A percentile compares a stretch with the other conserved stretches of the same genome.
Evolutionary conservation across 2,329 filamentous ascomycete genomes (phyloP).

Genomic region (Colletotrichum sp.): DNA sequence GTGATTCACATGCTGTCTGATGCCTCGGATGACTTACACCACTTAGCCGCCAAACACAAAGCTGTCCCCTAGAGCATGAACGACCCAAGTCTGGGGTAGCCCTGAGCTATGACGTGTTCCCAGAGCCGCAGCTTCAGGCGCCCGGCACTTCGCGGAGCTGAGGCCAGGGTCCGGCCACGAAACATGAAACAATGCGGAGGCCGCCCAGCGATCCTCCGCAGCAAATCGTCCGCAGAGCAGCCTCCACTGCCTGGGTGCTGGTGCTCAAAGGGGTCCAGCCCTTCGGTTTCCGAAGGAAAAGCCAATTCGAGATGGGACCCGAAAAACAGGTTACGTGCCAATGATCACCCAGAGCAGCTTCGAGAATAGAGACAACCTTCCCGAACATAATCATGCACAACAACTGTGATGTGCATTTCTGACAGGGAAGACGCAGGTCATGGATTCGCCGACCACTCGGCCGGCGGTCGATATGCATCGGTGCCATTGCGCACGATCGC

Average conservation of each 20-base stretch:
- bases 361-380: neutral
- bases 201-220: slow-evolving; percentile 11
- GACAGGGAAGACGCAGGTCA: neutral
- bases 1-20: slow-evolving; percentile 6
- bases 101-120: slow-evolving; percentile 14
- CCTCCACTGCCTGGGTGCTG: neutral
- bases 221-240: neutral
- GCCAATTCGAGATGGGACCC: neutral
- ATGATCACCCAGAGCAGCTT: neutral
- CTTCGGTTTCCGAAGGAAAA: neutral
- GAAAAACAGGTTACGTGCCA: neutral
- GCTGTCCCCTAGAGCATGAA: slow-evolving; percentile 3
- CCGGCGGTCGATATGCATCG: neutral
- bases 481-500: neutral
- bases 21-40: slow-evolving; percentile 1
- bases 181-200: slow-evolving; percentile 17
- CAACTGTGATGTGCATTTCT: neutral
- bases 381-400: neutral
- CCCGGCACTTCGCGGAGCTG: neutral
- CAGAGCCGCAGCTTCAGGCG: slow-evolving; percentile 4
- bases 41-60: neutral
- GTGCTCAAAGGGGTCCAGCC: neutral
- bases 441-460: neutral
- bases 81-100: neutral
- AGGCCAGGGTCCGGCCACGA: slow-evolving; percentile 1